Evolutionary conservation across 192 early-diverging fungal species (phyloP), one percentile per base, ranked within the genome.

Genomic region (Mortierella claussenii): DNA sequence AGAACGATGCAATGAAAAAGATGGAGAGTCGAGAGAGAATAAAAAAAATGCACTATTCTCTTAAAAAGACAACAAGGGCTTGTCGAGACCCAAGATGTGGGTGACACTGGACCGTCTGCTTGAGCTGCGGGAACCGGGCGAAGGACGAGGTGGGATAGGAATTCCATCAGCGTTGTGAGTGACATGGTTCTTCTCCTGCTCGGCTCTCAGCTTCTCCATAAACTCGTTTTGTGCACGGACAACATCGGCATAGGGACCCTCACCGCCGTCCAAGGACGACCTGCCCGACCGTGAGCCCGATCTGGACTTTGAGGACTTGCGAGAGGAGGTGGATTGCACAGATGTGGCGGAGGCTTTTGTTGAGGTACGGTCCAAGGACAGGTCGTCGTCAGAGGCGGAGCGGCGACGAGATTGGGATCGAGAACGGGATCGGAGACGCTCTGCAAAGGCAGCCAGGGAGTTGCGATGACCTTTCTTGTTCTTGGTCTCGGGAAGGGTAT

Each of bases 101-200:
- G 60, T 40, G 46, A 71, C 34, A 28, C 69, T 71, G 6, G 46
- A 62, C 21, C 69, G 69, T 50, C 69, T 28, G 54, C 69, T 61
- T 18, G 45, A 17, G n/a, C 21, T 54, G 12, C 36, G 32, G 10
- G 28, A 31, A n/a, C n/a, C n/a, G n/a, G n/a, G n/a, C n/a, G n/a
- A n/a, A n/a, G n/a, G n/a, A 18, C 54, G 53, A 36, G 68, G 68
- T 24, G 69, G 60, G 28, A 63, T 32, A 24, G 69, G 69, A 20
- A 71, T 33, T 1, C 69, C 69, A 52, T 71, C 69, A 21, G 40
- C 42, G 54, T 71, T 71, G 40, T 61, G 59, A 18, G 69, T 71
- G 30, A 63, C 33, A 24, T 45, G 21, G 37, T 57, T 71, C 53
- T 32, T 47, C 49, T 59, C 60, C 34, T 71, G 60, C 34, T 71